Evolutionary conservation across 805 yeast genomes (phyloP), one percentile per base, ranked within the genome.

Genomic region (Candida methanosorbosa): DNA sequence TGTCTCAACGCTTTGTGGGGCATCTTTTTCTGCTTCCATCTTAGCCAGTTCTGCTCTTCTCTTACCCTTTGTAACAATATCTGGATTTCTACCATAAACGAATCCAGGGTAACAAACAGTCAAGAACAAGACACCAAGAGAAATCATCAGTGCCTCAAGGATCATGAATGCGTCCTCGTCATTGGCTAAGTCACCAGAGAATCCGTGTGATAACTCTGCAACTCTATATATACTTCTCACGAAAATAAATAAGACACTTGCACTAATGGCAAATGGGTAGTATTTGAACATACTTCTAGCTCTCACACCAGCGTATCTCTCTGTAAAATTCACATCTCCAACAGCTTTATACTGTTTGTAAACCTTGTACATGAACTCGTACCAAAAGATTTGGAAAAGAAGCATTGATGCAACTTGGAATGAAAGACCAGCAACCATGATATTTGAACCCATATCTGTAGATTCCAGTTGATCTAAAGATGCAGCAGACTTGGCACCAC

Each of bases 361-460:
- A 18, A 70, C 57, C 24, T 61, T 55, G 46, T 50, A 59, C 16
- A 68, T 44, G 54, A 81, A 74, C 33, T 63, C 60, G 25, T 55
- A 48, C 61, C 72, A 69, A 11, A 81, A 56, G 5, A 57, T 18
- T 22, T 78, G 54, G 54, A 83, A 87, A 2, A 76, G 36, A 2
- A 68, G 46, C 80, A 87, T 81, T 4, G 84, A 68, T 5, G 70
- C 56, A 5, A 84, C 88, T 58, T 87, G 95, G 48, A 81, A 66
- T 0, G 78, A 80, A 32, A 87, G 64, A 7, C 95, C 95, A 2
- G 71, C 88, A 31, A 84, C 70, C 79, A 86, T 81, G 32, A 81
- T 54, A 49, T 76, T 64, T 2, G 81, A 66, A n/a, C 90, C 90
- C 2, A 37, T 27, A 0, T 48, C 39, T 2, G 71, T 48, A 27